Evolutionary conservation across 106 monocot species (phyloP).

Genomic region (Cymbidium sinense): DNA sequence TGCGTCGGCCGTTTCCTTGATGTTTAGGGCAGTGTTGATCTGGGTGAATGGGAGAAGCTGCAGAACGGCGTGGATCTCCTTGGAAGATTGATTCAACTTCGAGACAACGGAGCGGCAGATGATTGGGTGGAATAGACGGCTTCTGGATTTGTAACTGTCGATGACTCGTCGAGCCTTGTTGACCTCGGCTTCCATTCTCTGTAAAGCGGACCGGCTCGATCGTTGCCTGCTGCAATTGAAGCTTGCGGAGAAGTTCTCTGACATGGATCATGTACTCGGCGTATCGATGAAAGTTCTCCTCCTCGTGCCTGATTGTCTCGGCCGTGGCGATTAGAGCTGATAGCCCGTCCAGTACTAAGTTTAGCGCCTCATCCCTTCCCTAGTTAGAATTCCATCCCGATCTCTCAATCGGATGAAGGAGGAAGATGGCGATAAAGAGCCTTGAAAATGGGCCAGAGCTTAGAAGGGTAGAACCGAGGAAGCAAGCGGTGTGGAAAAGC

Average conservation of each 20-base stretch:
- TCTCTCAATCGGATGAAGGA: too few species aligned
- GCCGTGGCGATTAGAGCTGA: not conserved
- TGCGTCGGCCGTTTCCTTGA: constrained; percentile 5
- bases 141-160: not conserved
- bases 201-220: not conserved
- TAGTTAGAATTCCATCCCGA: not conserved
- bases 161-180: not conserved
- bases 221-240: not conserved
- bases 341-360: not conserved
- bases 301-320: not conserved
- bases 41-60: not conserved
- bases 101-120: not conserved
- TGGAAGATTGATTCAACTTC: constrained; percentile 1
- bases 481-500: too few species aligned
- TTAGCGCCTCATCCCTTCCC: constrained; percentile 1
- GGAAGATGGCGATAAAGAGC: too few species aligned
- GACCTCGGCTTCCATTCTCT: constrained; percentile 5
- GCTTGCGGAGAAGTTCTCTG: not conserved
- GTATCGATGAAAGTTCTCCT: not conserved
- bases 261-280: not conserved
- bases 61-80: not conserved
- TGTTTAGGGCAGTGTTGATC: not conserved
- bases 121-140: not conserved
- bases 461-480: too few species aligned
- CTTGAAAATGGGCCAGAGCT: too few species aligned